These are phyloP conservation scores for Nakazawaea ishiwadae DNA, from an alignment of 805 yeast species.

Conservation along the genomic window DNA sequence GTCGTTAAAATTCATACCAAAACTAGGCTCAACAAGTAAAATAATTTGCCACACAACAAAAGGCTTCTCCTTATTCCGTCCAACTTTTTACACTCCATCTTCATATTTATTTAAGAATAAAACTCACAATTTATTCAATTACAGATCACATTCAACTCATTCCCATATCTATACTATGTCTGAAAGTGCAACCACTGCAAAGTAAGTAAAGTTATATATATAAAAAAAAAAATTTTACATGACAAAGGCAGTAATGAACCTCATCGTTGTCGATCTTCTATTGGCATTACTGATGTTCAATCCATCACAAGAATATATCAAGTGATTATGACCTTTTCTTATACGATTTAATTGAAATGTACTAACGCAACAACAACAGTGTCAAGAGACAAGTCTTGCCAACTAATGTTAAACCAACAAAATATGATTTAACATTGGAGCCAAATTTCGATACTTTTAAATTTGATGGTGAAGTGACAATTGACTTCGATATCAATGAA, in stretches of 20 bases:
- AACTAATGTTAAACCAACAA: conserved; percentile 59
- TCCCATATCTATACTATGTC: not conserved
- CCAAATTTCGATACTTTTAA: conserved; percentile 59
- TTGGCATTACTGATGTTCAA: not conserved
- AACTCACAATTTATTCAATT: not conserved
- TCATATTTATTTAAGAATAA: not conserved
- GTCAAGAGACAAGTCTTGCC: conserved; percentile 45
- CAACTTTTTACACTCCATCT: not conserved
- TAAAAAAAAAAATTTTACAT: not conserved
- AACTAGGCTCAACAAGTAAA: not conserved
- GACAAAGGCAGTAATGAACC: too few relatives aligned
- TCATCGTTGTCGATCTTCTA: not conserved
- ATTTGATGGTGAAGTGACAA: conserved; percentile 49
- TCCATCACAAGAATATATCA: not conserved
- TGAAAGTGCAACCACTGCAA: not conserved
- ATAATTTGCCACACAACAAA: conserved; percentile 1
- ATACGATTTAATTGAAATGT: not conserved
- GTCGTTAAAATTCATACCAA: conserved; percentile 8
- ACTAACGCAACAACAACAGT: not conserved
- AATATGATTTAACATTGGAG: conserved; percentile 60
- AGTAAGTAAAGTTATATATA: conserved; percentile 1
- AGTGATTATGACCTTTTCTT: not conserved
- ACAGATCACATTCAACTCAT: conserved; percentile 1
- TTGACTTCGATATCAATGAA: conserved; percentile 51
- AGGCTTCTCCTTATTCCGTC: not conserved